A percentile compares a stretch with the other conserved stretches of the same genome.
Evolutionary conservation across 2,329 filamentous ascomycete species (phyloP).

Genomic region (Diaporthe sp.): DNA sequence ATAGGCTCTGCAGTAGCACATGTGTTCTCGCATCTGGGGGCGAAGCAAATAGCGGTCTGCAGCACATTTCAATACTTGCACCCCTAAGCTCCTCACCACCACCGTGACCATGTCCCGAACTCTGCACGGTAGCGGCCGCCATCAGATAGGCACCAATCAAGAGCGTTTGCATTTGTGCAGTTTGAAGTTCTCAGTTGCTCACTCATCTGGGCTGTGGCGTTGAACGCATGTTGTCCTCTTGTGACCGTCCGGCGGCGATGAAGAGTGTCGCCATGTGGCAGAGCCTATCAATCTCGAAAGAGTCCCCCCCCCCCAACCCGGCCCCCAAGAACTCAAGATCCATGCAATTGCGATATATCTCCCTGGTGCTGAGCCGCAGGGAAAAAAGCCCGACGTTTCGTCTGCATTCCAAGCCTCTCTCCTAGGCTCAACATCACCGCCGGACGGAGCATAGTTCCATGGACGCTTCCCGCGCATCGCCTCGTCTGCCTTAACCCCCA

Average conservation of each 20-base stretch:
- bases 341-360: constrained; percentile 3
- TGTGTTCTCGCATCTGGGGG: background rate
- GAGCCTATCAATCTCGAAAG: background rate
- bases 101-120: background rate
- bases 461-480: constrained; percentile 8
- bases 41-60: constrained; percentile 21
- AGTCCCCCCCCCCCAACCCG: background rate
- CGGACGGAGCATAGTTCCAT: background rate
- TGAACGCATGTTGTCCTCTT: too few relatives aligned
- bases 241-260: background rate
- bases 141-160: background rate
- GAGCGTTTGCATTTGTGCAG: background rate
- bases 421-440: background rate
- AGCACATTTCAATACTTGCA: background rate
- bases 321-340: background rate
- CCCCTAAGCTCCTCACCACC: background rate
- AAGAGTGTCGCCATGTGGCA: background rate
- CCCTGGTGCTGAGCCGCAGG: background rate
- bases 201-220: background rate
- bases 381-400: background rate
- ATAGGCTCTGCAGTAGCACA: background rate
- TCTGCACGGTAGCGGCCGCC: constrained; percentile 12
- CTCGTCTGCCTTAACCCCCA: background rate
- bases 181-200: background rate
- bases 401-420: background rate